phyloP scores from a whole-genome alignment of 208 protist species.

The Wallacemonas sp. region DNA sequence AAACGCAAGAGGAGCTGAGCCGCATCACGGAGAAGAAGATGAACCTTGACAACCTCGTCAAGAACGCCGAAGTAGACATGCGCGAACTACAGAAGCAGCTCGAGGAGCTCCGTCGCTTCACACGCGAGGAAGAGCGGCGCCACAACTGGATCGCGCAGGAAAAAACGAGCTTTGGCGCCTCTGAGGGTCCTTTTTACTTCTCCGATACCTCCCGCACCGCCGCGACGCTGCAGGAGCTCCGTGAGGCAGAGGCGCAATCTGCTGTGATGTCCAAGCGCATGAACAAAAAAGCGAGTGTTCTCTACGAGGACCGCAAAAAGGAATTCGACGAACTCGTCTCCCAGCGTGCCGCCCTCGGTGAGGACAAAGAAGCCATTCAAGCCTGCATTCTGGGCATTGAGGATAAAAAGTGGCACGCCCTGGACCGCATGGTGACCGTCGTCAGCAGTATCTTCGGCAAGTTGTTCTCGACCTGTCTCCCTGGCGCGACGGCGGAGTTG shows the following conservation, averaged over 20 bases:
- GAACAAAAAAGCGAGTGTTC: slow-evolving; percentile 93
- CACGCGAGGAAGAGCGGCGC: slow-evolving; percentile 65
- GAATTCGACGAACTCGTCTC: slow-evolving; percentile 97
- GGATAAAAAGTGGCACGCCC: slow-evolving; percentile 97
- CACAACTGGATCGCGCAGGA: slow-evolving; percentile 62
- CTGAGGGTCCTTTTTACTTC: slow-evolving; percentile 66
- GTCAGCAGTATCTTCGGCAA: slow-evolving; percentile 96
- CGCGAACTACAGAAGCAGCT: slow-evolving; percentile 40
- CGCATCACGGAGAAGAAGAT: slow-evolving; percentile 55
- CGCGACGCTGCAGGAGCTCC: slow-evolving; percentile 65
- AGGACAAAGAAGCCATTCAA: slow-evolving; percentile 97
- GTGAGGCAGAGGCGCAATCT: slow-evolving; percentile 71
- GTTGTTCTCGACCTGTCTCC: slow-evolving; percentile 98
- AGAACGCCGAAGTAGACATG: slow-evolving; percentile 84
- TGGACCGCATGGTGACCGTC: slow-evolving; percentile 95
- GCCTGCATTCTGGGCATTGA: slow-evolving; percentile 97
- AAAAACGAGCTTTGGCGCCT: slow-evolving; percentile 41
- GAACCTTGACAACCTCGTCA: slow-evolving; percentile 61
- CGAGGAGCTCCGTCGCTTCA: slow-evolving; percentile 46
- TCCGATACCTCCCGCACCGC: slow-evolving; percentile 54
- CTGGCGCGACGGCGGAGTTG: slow-evolving; percentile 93
- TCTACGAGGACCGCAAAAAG: slow-evolving; percentile 94
- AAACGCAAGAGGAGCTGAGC: slow-evolving; percentile 73
- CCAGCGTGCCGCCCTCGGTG: slow-evolving; percentile 92
- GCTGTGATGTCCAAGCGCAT: slow-evolving; percentile 77